phyloP scores from a whole-genome alignment of 495 filamentous ascomycete genomes.

The Talaromyces ruber region DNA sequence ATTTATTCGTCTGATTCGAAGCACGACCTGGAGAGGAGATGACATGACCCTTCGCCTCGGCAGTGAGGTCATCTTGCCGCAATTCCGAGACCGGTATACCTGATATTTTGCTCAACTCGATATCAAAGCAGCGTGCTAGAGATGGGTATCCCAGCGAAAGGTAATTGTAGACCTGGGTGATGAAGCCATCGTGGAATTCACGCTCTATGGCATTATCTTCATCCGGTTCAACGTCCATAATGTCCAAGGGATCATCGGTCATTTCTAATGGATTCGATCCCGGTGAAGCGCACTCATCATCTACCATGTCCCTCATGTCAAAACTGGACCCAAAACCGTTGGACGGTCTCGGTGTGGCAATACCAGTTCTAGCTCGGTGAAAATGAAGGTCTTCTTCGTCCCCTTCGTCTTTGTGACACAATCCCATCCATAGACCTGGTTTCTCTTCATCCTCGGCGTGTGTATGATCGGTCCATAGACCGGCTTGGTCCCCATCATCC shows the following conservation, averaged over 20 bases:
- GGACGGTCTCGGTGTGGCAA: conserved; percentile 18
- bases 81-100: conserved; percentile 56
- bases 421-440: conserved; percentile 63
- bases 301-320: not conserved
- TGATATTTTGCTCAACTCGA: conserved; percentile 72
- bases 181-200: conserved; percentile 75
- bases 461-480: conserved; percentile 32
- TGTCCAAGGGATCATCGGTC: conserved; percentile 3
- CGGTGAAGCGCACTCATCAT: not conserved
- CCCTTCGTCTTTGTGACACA: conserved; percentile 23
- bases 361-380: conserved; percentile 9
- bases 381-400: conserved; percentile 3
- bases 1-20: conserved; percentile 6
- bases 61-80: conserved; percentile 59
- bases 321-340: conserved; percentile 7
- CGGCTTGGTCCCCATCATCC: conserved; percentile 16
- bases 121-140: conserved; percentile 71
- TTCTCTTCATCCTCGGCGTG: conserved; percentile 17
- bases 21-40: conserved; percentile 4
- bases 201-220: conserved; percentile 44
- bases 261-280: not conserved
- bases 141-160: conserved; percentile 84
- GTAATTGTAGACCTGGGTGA: conserved; percentile 95
- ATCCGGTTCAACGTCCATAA: conserved; percentile 12
- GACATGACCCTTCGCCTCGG: conserved; percentile 59